Base-by-base conservation (phyloP, 1,284 basidiomycete genomes). In the Puccinia coronata region DNA sequence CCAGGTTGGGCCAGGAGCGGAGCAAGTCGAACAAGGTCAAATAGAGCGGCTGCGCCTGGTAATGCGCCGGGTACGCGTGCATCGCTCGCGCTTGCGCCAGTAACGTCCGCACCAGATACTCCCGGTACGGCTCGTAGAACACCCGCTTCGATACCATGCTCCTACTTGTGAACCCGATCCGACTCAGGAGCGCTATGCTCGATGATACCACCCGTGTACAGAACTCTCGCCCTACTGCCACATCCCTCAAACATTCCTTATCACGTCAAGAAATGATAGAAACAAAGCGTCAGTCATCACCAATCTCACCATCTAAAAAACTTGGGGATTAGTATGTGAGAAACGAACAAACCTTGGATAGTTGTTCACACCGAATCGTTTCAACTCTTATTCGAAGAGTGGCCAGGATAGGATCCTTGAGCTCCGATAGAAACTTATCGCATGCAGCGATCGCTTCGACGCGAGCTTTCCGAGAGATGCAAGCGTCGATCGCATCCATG, bases 301-400 rank as follows among this genome's bases (percentile, higher is more conserved):
- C 25, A 8, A 67, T 41, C 9, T 34, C 2, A 63, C 1, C 39
- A 6, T 23, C 25, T 28, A 25, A 20, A 41, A 18, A 67, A 47
- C 23, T 39, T 20, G 25, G n/a, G 3, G 25, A 28, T 8, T n/a
- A 28, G 20, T 43, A 5, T 25, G 36, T 41, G 36, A 65, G n/a
- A 11, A 47, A 25, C 9, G 5, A 63, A 63, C 31, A 53, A 71
- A 71, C 69, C 25, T 51, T 18, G 23, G 69, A 25, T 71, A 73
- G 34, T 28, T 73, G 71, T 73, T 73, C 71, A 57, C 51, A 73
- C 36, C 28, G 39, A 36, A 73, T 59, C 1, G 71, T 73, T 18
- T 55, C 28, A 34, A 57, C 53, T 41, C 41, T 73, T 2, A 73
- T 59, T 14, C 53, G 49, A 11, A 73, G 71, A n/a, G 49, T 73